phyloP scores from a whole-genome alignment of 768 basidiomycete species.

The Rhodotorula graminis region DNA sequence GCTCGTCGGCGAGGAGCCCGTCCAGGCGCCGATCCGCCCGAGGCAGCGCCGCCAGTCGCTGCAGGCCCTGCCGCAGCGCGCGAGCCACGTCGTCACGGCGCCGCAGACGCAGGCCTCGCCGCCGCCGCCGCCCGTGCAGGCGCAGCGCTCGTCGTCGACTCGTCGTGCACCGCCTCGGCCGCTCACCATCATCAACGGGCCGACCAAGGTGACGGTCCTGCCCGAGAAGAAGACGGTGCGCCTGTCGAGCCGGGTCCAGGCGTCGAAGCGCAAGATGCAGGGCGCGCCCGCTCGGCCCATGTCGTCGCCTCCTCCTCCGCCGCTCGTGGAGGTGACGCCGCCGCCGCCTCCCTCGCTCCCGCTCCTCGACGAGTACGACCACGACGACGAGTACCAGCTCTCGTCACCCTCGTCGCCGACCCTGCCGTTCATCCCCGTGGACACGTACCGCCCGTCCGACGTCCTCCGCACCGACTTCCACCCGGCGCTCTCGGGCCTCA shows the following conservation, averaged over 20 bases:
- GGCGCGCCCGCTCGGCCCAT: not conserved
- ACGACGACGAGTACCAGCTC: too few species aligned
- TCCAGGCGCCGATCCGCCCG: not conserved
- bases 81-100: not conserved
- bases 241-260: conserved; percentile 13
- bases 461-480: conserved; percentile 25
- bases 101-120: too few species aligned
- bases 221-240: conserved; percentile 23
- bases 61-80: not conserved
- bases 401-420: conserved; percentile 12
- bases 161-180: not conserved
- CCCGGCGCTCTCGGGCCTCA: conserved; percentile 8
- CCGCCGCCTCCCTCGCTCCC: not conserved
- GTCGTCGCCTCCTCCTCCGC: not conserved
- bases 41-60: not conserved
- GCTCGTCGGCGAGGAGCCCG: conserved; percentile 1
- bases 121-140: too few species aligned
- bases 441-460: conserved; percentile 10
- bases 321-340: not conserved
- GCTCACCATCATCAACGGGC: conserved; percentile 4
- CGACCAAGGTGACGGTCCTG: conserved; percentile 23
- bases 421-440: conserved; percentile 2
- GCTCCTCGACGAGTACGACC: too few species aligned
- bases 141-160: not conserved
- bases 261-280: not conserved